A percentile compares a stretch with the other conserved stretches of the same genome.
Evolutionary conservation across 495 filamentous ascomycete genomes (phyloP).

Genomic region (Aspergillus hancockii): DNA sequence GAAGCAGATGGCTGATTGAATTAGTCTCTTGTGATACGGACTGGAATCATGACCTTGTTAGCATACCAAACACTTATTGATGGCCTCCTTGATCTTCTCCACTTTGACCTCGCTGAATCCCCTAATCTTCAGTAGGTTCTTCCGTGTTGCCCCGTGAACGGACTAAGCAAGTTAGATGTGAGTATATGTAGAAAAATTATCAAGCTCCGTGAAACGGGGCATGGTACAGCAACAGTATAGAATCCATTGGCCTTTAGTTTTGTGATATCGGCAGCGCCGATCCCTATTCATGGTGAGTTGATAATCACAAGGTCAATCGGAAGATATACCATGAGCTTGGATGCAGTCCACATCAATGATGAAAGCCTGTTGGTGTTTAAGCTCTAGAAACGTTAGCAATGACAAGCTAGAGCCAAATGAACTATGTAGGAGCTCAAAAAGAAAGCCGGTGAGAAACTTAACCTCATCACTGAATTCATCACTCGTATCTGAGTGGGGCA

Average conservation of each 20-base stretch:
- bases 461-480: constrained; percentile 61
- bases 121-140: constrained; percentile 70
- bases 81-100: constrained; percentile 79
- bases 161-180: constrained; percentile 42
- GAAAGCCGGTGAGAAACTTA: constrained; percentile 12
- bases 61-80: constrained; percentile 66
- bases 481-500: constrained; percentile 52
- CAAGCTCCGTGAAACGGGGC: not conserved
- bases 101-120: constrained; percentile 82
- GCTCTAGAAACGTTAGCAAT: constrained; percentile 5
- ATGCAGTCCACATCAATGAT: constrained; percentile 77
- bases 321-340: constrained; percentile 63
- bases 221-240: constrained; percentile 66
- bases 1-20: constrained; percentile 57
- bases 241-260: constrained; percentile 72
- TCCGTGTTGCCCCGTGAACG: constrained; percentile 65
- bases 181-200: not conserved
- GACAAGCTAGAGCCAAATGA: not conserved
- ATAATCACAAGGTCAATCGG: not conserved
- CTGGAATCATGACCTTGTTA: not conserved
- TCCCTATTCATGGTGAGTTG: constrained; percentile 43
- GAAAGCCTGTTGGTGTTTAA: constrained; percentile 39
- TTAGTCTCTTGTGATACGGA: not conserved
- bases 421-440: not conserved
- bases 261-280: constrained; percentile 71